These are phyloP conservation scores for Mimosa bimucronata DNA, from an alignment of 306 rosid species.

Conservation along the genomic window DNA sequence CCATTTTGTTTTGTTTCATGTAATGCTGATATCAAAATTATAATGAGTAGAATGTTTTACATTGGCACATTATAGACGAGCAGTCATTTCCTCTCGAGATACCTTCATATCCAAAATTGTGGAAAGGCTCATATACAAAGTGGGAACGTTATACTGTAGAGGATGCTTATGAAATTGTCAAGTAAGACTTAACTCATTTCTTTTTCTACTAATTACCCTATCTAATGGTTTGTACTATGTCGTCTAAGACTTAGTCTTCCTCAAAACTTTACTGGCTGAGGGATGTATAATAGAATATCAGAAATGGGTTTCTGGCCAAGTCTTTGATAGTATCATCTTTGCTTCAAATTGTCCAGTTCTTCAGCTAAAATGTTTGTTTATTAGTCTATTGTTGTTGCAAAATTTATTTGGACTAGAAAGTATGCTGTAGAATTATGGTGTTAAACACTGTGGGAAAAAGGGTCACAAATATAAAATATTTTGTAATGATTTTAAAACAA, in stretches of 20 bases:
- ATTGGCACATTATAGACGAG: slow-evolving; percentile 95
- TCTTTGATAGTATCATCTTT: slow-evolving; percentile 22
- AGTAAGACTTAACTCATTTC: slow-evolving; percentile 57
- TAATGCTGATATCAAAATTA: slow-evolving; percentile 51
- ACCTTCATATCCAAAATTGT: slow-evolving; percentile 86
- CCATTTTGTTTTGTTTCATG: slow-evolving; percentile 34
- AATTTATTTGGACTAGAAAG: slow-evolving; percentile 20
- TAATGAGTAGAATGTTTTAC: slow-evolving; percentile 84
- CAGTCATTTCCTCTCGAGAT: slow-evolving; percentile 90
- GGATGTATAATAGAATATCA: slow-evolving; percentile 5
- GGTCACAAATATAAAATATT: not conserved
- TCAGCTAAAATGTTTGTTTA: slow-evolving; percentile 1
- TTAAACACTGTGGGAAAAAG: slow-evolving; percentile 5
- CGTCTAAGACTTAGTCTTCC: slow-evolving; percentile 6
- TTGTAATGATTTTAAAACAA: slow-evolving; percentile 4
- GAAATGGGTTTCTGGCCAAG: slow-evolving; percentile 19
- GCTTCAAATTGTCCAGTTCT: slow-evolving; percentile 14
- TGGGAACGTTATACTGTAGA: slow-evolving; percentile 93
- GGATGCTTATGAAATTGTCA: slow-evolving; percentile 89
- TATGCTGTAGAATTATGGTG: slow-evolving; percentile 21
- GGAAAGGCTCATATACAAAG: slow-evolving; percentile 92
- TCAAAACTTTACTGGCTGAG: slow-evolving; percentile 21
- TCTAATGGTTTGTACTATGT: slow-evolving; percentile 6
- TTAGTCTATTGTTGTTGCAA: slow-evolving; percentile 8
- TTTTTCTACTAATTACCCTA: slow-evolving; percentile 9